These are phyloP conservation scores for Excoecaria cochinchinensis DNA, from an alignment of 345 rosid species.

Conservation along the genomic window DNA sequence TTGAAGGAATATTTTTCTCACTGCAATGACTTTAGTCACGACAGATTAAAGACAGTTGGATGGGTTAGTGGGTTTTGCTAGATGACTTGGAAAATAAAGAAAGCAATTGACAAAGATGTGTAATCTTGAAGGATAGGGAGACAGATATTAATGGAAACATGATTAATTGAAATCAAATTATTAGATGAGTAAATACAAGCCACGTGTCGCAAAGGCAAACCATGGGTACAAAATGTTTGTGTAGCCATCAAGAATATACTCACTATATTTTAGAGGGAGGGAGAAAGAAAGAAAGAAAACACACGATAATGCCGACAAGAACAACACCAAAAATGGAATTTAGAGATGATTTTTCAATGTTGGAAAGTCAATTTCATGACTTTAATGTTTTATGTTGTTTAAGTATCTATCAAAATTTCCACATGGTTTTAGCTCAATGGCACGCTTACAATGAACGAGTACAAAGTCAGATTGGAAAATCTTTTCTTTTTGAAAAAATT, in stretches of 20 bases:
- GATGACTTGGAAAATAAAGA: neutral
- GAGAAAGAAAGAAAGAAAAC: neutral
- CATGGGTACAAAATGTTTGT: neutral
- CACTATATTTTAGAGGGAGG: neutral
- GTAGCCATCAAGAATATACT: conserved; percentile 30
- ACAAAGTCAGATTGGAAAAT: conserved; percentile 20
- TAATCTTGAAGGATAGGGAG: neutral
- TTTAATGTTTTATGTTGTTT: conserved; percentile 12
- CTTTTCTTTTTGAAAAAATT: conserved; percentile 15
- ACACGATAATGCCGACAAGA: conserved; percentile 36
- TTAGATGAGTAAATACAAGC: neutral
- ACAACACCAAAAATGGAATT: conserved; percentile 25
- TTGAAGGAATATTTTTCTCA: no score
- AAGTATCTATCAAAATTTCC: neutral
- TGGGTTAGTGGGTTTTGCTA: no score
- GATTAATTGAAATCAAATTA: neutral
- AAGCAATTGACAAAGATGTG: conserved; percentile 8
- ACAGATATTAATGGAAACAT: neutral
- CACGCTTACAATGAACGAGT: conserved; percentile 5
- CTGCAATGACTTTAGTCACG: no score
- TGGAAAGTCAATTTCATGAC: conserved; percentile 34
- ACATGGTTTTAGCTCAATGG: conserved; percentile 17
- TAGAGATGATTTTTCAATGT: conserved; percentile 10
- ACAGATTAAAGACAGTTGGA: no score
- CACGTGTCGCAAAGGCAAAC: conserved; percentile 17